Conservation (phyloP, 805 yeast species). For the Candida odintsovae region DNA sequence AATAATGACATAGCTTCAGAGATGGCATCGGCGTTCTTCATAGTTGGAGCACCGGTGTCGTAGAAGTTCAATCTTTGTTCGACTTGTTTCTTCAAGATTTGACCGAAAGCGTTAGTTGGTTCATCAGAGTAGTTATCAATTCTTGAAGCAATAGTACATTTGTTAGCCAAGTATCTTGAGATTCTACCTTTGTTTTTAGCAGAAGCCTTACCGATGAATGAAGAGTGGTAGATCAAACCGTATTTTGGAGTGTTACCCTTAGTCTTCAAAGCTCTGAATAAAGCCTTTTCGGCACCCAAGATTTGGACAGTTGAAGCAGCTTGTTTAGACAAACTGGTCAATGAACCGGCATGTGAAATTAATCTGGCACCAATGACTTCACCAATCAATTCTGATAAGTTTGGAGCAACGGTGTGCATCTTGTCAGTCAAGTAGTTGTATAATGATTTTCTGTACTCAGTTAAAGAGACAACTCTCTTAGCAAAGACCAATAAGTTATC, state of each 20-base stretch:
- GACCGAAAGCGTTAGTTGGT: conserved; percentile 87
- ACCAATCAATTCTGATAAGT: conserved; percentile 92
- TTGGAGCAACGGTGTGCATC: conserved; percentile 98
- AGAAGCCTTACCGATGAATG: conserved; percentile 93
- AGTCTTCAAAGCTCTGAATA: conserved; percentile 97
- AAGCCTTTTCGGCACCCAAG: conserved; percentile 97
- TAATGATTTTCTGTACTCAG: conserved; percentile 83
- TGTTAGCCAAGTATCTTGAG: conserved; percentile 96
- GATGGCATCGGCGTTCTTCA: conserved; percentile 93
- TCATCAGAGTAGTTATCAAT: conserved; percentile 95
- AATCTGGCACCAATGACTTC: conserved; percentile 98
- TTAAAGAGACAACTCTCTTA: conserved; percentile 82
- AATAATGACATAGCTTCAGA: conserved; percentile 77
- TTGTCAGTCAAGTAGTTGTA: conserved; percentile 86
- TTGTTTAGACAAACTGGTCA: conserved; percentile 92
- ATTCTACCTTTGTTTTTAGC: conserved; percentile 98
- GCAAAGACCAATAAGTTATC: conserved; percentile 87
- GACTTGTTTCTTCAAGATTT: conserved; percentile 89
- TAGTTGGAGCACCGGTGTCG: conserved; percentile 94
- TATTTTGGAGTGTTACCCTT: conserved; percentile 98
- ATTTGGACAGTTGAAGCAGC: conserved; percentile 99
- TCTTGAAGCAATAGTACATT: conserved; percentile 98
- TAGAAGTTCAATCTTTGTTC: conserved; percentile 96
- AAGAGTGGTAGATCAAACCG: conserved; percentile 94
- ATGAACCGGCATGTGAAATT: conserved; percentile 97